Percentiles rank a stretch among this genome's conserved stretches.
Conservation (phyloP, 352 stramenopile genomes). For the Pythium brachiatum region DNA sequence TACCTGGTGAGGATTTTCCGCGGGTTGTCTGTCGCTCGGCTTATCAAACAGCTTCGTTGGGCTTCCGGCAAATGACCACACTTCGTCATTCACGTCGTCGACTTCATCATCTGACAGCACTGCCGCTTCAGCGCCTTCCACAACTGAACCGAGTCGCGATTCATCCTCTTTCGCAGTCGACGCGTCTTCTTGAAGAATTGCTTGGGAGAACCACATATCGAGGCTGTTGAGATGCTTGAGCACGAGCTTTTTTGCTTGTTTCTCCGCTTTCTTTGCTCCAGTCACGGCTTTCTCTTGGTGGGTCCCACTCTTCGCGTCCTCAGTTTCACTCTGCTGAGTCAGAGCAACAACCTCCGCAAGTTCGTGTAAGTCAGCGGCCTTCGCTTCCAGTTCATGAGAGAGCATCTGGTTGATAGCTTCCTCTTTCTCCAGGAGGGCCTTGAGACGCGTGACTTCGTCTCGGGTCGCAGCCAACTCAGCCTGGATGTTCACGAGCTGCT, state of each 20-base stretch:
- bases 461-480: background rate
- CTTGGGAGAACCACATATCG: conserved; percentile 48
- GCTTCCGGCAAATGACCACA: conserved; percentile 17
- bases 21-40: background rate
- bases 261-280: conserved; percentile 9
- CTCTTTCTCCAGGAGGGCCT: conserved; percentile 2
- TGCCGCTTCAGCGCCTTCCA: conserved; percentile 8
- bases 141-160: conserved; percentile 17
- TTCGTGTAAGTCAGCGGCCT: conserved; percentile 9
- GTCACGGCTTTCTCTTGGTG: background rate
- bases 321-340: background rate
- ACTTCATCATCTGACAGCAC: conserved; percentile 10
- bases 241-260: conserved; percentile 23
- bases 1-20: background rate
- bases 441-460: background rate
- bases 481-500: background rate
- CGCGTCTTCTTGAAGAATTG: conserved; percentile 32
- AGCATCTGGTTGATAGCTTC: background rate
- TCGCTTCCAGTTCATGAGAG: conserved; percentile 5
- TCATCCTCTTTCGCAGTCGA: conserved; percentile 14
- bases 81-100: conserved; percentile 15
- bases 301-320: too few relatives aligned
- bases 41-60: conserved; percentile 11
- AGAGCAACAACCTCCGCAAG: conserved; percentile 2
- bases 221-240: conserved; percentile 46